phyloP scores from a whole-genome alignment of 805 yeast genomes.

The Alloascoidea hylecoeti region DNA sequence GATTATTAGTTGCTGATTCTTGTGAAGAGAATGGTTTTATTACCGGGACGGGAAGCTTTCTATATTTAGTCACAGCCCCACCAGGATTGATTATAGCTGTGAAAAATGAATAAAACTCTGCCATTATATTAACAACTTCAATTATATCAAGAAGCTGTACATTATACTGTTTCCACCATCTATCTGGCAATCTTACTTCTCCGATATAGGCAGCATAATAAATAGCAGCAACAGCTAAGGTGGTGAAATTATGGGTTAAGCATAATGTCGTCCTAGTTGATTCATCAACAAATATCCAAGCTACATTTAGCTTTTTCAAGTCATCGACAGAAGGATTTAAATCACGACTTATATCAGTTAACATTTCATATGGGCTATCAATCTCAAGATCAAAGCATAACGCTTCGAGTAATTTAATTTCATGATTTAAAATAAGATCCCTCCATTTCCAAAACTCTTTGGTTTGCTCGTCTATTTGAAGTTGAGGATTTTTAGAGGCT shows the following conservation, averaged over 20 bases:
- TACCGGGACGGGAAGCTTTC: too few relatives aligned
- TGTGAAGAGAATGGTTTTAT: too few relatives aligned
- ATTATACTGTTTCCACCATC: slow-evolving; percentile 1
- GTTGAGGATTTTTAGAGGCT: slow-evolving; percentile 26
- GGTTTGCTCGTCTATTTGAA: slow-evolving; percentile 26
- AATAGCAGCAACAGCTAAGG: slow-evolving; percentile 22
- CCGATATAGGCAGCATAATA: slow-evolving; percentile 16
- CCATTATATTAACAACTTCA: slow-evolving; percentile 7
- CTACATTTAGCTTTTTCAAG: slow-evolving; percentile 15
- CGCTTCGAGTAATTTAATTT: slow-evolving; percentile 27
- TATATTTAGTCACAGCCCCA: neutral
- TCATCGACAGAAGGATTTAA: slow-evolving; percentile 10
- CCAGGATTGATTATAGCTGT: slow-evolving; percentile 1
- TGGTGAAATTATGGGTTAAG: slow-evolving; percentile 15
- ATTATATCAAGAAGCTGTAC: slow-evolving; percentile 3
- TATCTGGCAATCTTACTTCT: slow-evolving; percentile 3
- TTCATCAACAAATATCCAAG: slow-evolving; percentile 23
- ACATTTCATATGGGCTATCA: slow-evolving; percentile 22
- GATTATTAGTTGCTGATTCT: too few relatives aligned
- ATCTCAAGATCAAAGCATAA: slow-evolving; percentile 33
- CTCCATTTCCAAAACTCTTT: slow-evolving; percentile 38
- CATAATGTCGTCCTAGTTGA: slow-evolving; percentile 20
- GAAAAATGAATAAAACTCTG: slow-evolving; percentile 5
- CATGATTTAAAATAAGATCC: slow-evolving; percentile 29
- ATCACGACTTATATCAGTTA: slow-evolving; percentile 8